A percentile compares a stretch with the other conserved stretches of the same genome.
Conservation (phyloP, 169 alveolate genomes). For the Theileria annulata region DNA sequence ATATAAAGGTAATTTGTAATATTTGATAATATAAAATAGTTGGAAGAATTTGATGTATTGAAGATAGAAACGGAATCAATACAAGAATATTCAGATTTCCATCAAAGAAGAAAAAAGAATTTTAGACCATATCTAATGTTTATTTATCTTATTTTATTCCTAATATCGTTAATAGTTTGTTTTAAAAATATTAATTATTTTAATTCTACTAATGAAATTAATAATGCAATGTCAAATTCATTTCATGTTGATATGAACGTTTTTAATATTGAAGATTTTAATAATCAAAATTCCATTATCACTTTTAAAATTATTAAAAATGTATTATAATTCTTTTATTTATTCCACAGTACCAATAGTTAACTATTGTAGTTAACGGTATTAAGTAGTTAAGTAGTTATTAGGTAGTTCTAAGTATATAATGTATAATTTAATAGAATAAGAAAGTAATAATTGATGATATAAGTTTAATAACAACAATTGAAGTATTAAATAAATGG, state of each 20-base stretch:
- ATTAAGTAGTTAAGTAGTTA: no score
- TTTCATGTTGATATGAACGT: not conserved
- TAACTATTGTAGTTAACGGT: no score
- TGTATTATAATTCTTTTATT: not conserved
- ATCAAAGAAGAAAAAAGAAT: not conserved
- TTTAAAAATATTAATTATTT: not conserved
- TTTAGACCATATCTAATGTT: not conserved
- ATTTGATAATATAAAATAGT: no score
- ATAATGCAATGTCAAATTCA: not conserved
- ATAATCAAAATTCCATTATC: not conserved
- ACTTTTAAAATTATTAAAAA: not conserved
- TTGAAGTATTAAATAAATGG: not conserved
- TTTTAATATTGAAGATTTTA: not conserved
- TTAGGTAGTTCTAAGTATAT: no score
- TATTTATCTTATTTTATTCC: not conserved
- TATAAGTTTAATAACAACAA: not conserved
- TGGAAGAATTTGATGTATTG: not conserved
- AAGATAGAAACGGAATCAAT: not conserved
- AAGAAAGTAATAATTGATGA: not conserved
- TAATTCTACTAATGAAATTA: not conserved
- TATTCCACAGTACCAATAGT: no score
- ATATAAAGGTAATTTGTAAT: no score
- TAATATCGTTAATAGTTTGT: not conserved
- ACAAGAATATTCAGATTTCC: not conserved
- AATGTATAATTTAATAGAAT: not conserved